Base-by-base conservation (phyloP, 164 flowering plant genomes). In the Annona squamosa region DNA sequence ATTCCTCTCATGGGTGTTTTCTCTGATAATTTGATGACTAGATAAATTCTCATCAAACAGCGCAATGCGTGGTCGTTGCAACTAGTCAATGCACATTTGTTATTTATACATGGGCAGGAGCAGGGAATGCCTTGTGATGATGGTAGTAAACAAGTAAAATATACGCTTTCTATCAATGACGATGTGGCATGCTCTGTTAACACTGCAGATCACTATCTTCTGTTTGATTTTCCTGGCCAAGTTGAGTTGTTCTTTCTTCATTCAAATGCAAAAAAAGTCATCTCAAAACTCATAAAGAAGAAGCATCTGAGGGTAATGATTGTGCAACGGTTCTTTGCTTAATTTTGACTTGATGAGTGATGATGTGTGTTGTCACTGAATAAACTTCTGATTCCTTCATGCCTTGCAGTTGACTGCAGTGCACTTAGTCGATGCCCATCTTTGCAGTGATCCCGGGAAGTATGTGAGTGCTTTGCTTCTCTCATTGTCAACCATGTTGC, bases 211-310 rank as follows among this genome's bases (percentile, higher is more conserved):
- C 97, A 91, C 82, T 94, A 94, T 77, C 83, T 94, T 75, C 93
- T 94, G 26, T 94, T 94, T 82, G 99, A 94, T 84, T 91, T 92
- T 79, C 99, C 99, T 72, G 97, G 97, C 71, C 99, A 94, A 82
- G 97, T 94, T 72, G 97, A 94, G 72, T 77, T 94, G 66, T 94
- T 94, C 84, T 90, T 88, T 80, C 93, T 94, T 76, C 99, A 92
- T 81, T 81, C 87, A 65, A 90, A 86, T 89, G 97, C 94, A 70
- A 94, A 89, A 82, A 85, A 71, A 4, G 89, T 87, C 71, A 87
- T 92, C 73, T 80, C 79, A 85, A 86, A 83, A 82, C 99, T 94
- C 72, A 86, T 86, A 65, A 91, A 89, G 83, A 91, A 85, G 81
- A 81, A 92, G 80, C 37, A 92, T 75, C 92, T 92, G 17, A 82